Evolutionary conservation across 2,329 filamentous ascomycete genomes (phyloP), one percentile per base, ranked within the genome.

Genomic region (Colletotrichum chlorophyti): DNA sequence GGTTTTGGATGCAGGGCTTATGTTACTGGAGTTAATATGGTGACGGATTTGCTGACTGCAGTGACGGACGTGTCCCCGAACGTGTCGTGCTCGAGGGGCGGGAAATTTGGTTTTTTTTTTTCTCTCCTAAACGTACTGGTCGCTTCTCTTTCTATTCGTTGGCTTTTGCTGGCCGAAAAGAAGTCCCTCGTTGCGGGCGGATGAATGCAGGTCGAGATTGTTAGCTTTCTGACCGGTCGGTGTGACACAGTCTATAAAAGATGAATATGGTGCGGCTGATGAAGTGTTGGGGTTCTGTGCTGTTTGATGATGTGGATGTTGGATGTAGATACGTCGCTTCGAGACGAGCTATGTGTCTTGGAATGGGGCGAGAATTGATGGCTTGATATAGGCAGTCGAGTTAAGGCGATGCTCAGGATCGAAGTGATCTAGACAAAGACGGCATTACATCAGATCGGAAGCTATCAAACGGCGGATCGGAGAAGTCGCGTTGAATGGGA

Each of bases 31-130:
- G n/a, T 17, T 40, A 45, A 35, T 37, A 46, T 41, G 53, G 42
- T 41, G 53, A 46, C 53, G 40, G 58, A 42, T 60, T n/a, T 60
- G 53, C 58, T 60, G 58, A 58, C 58, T 54, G 58, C 58, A 60
- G 58, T n/a, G 49, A 46, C 11, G 10, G 40, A 42, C 47, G 53
- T 58, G 40, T 58, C 53, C 52, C 45, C 32, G 24, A 32, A 23
- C 8, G n/a, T 43, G 51, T 27, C 24, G 27, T 50, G 31, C 21
- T 27, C 26, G 15, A 40, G 40, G 11, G 11, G 15, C 29, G 15
- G 38, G 24, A 26, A 35, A n/a, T 35, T 43, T 31, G 37, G 38
- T 24, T 42, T 26, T 37, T n/a, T n/a, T n/a, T n/a, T n/a, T n/a
- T n/a, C n/a, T n/a, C n/a, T n/a, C n/a, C n/a, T n/a, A n/a, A n/a